Base-by-base conservation (phyloP, 1,284 basidiomycete genomes). In the Kwoniella shivajii region DNA sequence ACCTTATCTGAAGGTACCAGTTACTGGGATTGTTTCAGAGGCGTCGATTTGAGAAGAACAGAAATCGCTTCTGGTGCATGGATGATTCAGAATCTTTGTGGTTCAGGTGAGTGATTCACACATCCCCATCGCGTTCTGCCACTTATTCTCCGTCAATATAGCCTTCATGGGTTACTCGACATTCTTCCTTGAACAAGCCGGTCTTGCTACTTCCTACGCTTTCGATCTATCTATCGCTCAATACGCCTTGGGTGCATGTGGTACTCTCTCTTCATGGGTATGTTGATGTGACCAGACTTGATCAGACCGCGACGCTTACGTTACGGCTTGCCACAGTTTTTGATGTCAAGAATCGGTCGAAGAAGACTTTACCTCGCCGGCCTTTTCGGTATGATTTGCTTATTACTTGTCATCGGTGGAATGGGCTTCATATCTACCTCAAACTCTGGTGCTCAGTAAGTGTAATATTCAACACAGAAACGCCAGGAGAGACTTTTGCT, bases 11-110 rank as follows among this genome's bases (percentile, higher is more conserved):
- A 72, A 64, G 41, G 58, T 43, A 54, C 53, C 11, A 55, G 42
- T 13, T 81, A 80, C 69, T 56, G 67, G 30, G 79, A 81, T 61
- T 81, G 80, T 69, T 80, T 82, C 77, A 68, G 68, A 46, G 78
- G 75, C 26, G 60, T 64, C 48, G 66, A 78, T 56, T 61, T 67
- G 7, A 34, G 64, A 45, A 49, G 64, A 31, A 65, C 64, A 14
- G 64, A 65, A 31, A 51, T 65, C 26, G 54, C 58, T 20, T 44
- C 47, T 13, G 54, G 50, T 9, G 56, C 53, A 22, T 65, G 60
- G 60, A 50, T 57, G 10, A 54, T 47, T 31, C 68, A 69, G 50
- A 56, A 60, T 24, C 56, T 63, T 37, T 65, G 63, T 48, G 67
- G 65, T n/a, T 57, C 60, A 58, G 36, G 51, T 55, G 30, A 54